Evolutionary conservation across 768 basidiomycete species (phyloP).

Genomic region (Suillus occidentalis): DNA sequence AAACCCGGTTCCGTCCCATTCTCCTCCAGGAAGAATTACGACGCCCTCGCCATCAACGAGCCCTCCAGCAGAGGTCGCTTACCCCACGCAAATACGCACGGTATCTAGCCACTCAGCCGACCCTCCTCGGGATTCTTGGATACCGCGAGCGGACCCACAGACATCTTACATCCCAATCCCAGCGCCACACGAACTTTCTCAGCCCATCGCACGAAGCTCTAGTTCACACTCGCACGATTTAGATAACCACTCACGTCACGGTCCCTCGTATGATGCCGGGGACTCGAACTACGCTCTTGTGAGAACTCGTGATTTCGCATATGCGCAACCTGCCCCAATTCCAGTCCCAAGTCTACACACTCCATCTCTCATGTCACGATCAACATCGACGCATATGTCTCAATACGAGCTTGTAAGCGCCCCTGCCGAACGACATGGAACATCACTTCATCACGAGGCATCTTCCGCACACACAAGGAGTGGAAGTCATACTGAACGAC

Average conservation of each 20-base stretch:
- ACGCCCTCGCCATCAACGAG: slow-evolving; percentile 12
- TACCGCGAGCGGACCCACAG: slow-evolving; percentile 29
- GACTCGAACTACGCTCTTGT: slow-evolving; percentile 18
- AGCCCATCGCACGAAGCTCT: slow-evolving; percentile 17
- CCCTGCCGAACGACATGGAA: slow-evolving; percentile 21
- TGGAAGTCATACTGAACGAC: slow-evolving; percentile 25
- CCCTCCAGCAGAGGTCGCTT: slow-evolving; percentile 23
- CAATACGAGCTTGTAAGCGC: slow-evolving; percentile 30
- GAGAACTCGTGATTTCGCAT: slow-evolving; percentile 32
- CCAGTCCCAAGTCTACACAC: slow-evolving; percentile 16
- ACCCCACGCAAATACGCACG: slow-evolving; percentile 28
- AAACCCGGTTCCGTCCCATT: slow-evolving; percentile 14
- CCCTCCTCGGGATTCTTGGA: slow-evolving; percentile 27
- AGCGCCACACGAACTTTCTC: slow-evolving; percentile 21
- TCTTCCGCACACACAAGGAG: slow-evolving; percentile 21
- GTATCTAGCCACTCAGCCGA: slow-evolving; percentile 15
- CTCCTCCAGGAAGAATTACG: slow-evolving; percentile 9
- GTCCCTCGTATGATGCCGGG: neutral
- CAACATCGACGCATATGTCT: slow-evolving; percentile 29
- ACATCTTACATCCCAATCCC: slow-evolving; percentile 24
- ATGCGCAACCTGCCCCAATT: slow-evolving; percentile 16
- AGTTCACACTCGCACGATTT: slow-evolving; percentile 15
- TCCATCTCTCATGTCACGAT: slow-evolving; percentile 25
- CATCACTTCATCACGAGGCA: slow-evolving; percentile 27
- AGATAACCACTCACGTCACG: slow-evolving; percentile 10